Evolutionary conservation across 1,139 yeast genomes (phyloP), one percentile per base, ranked within the genome.

Genomic region (Blastobotrys raffinosifermentans): DNA sequence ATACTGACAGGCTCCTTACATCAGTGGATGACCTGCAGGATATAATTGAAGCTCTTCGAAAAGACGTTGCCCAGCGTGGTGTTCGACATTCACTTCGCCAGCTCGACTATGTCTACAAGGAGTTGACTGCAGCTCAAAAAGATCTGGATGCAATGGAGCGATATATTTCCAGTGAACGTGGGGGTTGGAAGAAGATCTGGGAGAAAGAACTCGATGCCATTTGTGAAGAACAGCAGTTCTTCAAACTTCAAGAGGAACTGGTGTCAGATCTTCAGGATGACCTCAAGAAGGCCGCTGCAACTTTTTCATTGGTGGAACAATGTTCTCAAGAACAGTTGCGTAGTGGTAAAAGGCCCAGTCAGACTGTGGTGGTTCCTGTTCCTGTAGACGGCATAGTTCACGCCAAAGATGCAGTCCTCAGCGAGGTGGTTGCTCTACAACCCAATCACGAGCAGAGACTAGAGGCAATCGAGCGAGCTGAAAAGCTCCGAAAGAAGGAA

Each of bases 1-100:
- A 84, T 17, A 80, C 94, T 5, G 96, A 86, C 55, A 55, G 59
- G 1, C 63, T 91, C 16, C 68, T 93, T 31, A 80, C 93, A 0
- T 75, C 72, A 46, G 94, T 89, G 3, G 98, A 93, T 56, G 96
- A 87, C 51, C 66, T 93, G 25, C 96, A 89, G 56, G 98, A 93
- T 60, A 60, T 84, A 4, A 84, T 93, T 61, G 98, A 93, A 54
- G 87, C 87, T 1, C 66, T 91, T 42, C 70, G 96, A 43, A 80
- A 86, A 49, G 98, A 89, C 61, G 96, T 91, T 9, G 95, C 95
- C 0, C 85, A 80, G 44, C 72, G 96, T 46, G 96, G 96, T 14
- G 93, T 87, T 0, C 73, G 89, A 32, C 89, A 94, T 10, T 68
- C 86, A 1, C 76, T 73, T 32, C 79, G 81, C 44, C 94, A 87